Percentiles rank a stretch among this genome's conserved stretches.
Evolutionary conservation across 352 stramenopile genomes (phyloP).

Genomic region (Plasmopara viticola): DNA sequence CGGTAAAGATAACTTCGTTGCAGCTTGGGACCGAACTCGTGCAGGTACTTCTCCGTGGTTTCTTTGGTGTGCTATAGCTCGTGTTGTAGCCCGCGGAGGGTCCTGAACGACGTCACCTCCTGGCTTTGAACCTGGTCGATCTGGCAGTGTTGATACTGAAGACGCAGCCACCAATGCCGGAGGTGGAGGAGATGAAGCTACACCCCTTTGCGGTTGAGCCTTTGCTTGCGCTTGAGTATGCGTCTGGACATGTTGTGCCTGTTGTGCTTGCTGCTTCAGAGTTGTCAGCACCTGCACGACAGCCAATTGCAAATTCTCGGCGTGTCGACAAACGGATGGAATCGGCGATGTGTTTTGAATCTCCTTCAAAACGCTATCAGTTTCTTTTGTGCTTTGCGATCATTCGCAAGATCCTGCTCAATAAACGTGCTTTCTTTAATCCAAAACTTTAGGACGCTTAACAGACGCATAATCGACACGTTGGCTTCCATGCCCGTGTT

Average conservation of each 20-base stretch:
- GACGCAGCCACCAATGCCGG: constrained; percentile 25
- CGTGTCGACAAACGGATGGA: constrained; percentile 65
- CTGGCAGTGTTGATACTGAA: constrained; percentile 22
- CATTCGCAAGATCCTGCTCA: constrained; percentile 58
- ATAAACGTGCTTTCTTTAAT: constrained; percentile 86
- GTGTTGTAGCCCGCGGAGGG: constrained; percentile 17
- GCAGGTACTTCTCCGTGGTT: constrained; percentile 26
- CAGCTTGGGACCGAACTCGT: constrained; percentile 37
- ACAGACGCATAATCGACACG: constrained; percentile 81
- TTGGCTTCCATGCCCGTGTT: constrained; percentile 76
- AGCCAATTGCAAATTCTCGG: constrained; percentile 57
- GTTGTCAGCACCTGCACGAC: constrained; percentile 55
- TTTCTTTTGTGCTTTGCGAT: constrained; percentile 71
- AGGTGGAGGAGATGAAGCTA: constrained; percentile 14
- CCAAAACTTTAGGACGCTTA: constrained; percentile 86
- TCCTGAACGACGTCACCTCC: constrained; percentile 11
- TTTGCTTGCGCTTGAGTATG: constrained; percentile 15
- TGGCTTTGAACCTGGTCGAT: constrained; percentile 10
- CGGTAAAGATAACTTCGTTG: constrained; percentile 59
- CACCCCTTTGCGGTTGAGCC: constrained; percentile 14
- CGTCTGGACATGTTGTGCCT: constrained; percentile 4
- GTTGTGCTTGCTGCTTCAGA: constrained; percentile 40
- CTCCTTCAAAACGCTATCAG: constrained; percentile 65
- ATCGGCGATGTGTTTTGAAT: constrained; percentile 74
- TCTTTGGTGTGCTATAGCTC: constrained; percentile 27